Evolutionary conservation across 495 filamentous ascomycete genomes (phyloP).

Genomic region (Wilcoxina mikolae): DNA sequence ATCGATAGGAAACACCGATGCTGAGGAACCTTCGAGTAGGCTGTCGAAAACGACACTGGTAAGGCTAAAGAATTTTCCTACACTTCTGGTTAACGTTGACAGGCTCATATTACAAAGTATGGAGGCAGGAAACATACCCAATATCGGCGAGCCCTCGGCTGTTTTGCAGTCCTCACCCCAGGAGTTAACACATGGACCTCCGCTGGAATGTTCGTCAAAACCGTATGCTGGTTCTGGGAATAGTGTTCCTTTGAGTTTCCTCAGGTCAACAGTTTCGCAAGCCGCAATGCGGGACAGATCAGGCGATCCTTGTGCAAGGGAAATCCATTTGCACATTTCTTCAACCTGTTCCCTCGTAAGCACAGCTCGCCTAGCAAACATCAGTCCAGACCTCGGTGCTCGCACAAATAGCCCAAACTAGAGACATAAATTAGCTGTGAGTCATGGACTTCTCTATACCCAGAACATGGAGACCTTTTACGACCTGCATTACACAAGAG

Average conservation of each 20-base stretch:
- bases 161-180: too few relatives aligned
- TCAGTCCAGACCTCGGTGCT: neutral
- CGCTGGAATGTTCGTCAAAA: too few relatives aligned
- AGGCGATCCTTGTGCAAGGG: neutral
- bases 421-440: neutral
- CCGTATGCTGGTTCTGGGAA: too few relatives aligned
- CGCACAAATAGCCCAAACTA: neutral
- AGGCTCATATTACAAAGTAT: too few relatives aligned
- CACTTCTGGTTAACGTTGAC: too few relatives aligned
- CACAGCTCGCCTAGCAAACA: neutral
- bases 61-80: neutral
- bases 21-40: neutral
- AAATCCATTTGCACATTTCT: neutral
- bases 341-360: neutral
- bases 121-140: neutral
- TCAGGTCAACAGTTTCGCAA: neutral
- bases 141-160: too few relatives aligned
- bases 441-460: neutral
- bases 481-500: neutral
- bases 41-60: slow-evolving; percentile 9
- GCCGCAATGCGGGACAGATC: neutral
- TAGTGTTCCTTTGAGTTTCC: too few relatives aligned
- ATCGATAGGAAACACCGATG: slow-evolving; percentile 33
- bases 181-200: too few relatives aligned
- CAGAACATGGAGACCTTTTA: neutral